Evolutionary conservation across 2,329 filamentous ascomycete genomes (phyloP).

Genomic region (Fusarium oligoseptatum): DNA sequence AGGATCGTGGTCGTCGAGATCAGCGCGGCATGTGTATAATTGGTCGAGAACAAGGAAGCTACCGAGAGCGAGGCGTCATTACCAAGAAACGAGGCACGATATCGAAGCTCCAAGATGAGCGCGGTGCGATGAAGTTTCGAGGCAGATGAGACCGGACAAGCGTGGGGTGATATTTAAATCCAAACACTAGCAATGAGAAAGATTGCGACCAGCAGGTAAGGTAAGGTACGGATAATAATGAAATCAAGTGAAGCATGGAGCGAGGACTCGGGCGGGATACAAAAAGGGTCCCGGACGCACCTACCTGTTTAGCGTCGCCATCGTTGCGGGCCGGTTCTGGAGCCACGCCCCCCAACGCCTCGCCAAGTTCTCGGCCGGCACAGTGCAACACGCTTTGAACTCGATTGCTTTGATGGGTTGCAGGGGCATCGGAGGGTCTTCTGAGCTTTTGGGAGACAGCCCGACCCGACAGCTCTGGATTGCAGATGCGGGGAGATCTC

Average conservation of each 20-base stretch:
- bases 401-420: not conserved
- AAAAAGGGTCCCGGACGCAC: constrained; percentile 42
- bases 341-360: constrained; percentile 21
- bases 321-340: constrained; percentile 26
- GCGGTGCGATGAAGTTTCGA: not conserved
- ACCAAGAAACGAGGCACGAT: not conserved
- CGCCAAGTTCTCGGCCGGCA: constrained; percentile 9
- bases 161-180: constrained; percentile 17
- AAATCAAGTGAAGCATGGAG: not conserved
- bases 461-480: not conserved
- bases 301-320: constrained; percentile 28
- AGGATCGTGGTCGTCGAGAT: constrained; percentile 12
- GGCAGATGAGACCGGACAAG: not conserved
- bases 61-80: constrained; percentile 10
- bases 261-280: constrained; percentile 39
- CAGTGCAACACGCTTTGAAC: constrained; percentile 6
- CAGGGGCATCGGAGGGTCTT: constrained; percentile 6
- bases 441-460: not conserved
- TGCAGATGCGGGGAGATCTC: constrained; percentile 4
- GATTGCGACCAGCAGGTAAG: constrained; percentile 21
- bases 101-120: constrained; percentile 4
- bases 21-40: constrained; percentile 12
- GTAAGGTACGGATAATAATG: constrained; percentile 9
- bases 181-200: constrained; percentile 12
- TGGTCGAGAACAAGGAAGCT: not conserved